These are phyloP conservation scores for Candolleomyces aberdarensis DNA, from an alignment of 768 basidiomycete genomes.

Conservation along the genomic window DNA sequence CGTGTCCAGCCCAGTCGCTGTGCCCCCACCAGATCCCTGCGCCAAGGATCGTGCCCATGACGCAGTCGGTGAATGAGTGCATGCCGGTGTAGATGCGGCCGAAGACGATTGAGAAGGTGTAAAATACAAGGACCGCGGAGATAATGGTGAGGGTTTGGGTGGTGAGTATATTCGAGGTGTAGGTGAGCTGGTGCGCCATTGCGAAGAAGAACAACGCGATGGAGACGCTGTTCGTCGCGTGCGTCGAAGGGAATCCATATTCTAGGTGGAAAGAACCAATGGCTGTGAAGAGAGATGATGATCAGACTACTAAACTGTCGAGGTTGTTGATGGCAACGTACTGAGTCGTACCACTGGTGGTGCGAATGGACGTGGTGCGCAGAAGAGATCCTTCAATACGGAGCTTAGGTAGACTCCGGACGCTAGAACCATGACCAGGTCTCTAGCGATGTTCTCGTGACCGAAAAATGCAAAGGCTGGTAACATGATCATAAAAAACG, in stretches of 20 bases:
- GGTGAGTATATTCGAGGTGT: constrained; percentile 37
- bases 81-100: constrained; percentile 84
- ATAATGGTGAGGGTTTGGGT: constrained; percentile 38
- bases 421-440: constrained; percentile 65
- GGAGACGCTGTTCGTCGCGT: constrained; percentile 87
- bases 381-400: constrained; percentile 85
- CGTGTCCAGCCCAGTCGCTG: constrained; percentile 41
- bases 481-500: constrained; percentile 90
- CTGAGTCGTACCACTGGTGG: constrained; percentile 91
- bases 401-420: constrained; percentile 86
- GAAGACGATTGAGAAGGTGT: constrained; percentile 70
- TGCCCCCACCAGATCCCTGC: constrained; percentile 63
- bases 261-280: constrained; percentile 82
- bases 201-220: constrained; percentile 80
- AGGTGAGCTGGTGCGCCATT: constrained; percentile 52
- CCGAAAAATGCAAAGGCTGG: constrained; percentile 92
- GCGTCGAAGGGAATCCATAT: constrained; percentile 95
- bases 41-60: constrained; percentile 62
- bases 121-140: constrained; percentile 47
- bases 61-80: constrained; percentile 82
- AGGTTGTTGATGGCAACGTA: constrained; percentile 31
- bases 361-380: constrained; percentile 84
- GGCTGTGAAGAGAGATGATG: constrained; percentile 34
- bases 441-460: constrained; percentile 61
- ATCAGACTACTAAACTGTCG: background rate